Percentiles rank a stretch among this genome's conserved stretches.
Conservation (phyloP, 2,329 filamentous ascomycete genomes). For the Venturia oleaginea region DNA sequence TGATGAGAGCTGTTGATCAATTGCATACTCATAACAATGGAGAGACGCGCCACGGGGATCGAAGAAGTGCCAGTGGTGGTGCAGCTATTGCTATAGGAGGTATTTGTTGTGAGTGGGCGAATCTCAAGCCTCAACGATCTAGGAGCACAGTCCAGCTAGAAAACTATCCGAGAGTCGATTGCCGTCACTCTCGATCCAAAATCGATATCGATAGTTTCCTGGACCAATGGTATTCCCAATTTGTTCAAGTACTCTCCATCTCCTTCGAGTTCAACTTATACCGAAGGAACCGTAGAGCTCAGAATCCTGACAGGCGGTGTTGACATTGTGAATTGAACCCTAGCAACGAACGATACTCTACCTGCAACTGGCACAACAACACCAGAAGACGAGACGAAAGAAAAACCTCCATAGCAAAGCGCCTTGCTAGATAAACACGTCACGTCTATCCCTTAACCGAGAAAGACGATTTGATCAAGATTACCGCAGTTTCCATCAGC, state of each 20-base stretch:
- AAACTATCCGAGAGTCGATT: neutral
- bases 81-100: neutral
- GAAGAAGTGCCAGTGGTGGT: neutral
- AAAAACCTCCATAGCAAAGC: neutral
- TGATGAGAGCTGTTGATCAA: neutral
- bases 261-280: too few species aligned
- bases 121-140: too few species aligned
- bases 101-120: neutral
- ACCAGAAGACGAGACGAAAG: neutral
- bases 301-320: too few species aligned
- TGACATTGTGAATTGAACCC: too few species aligned
- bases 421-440: neutral
- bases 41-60: constrained; percentile 8
- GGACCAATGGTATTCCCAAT: too few species aligned
- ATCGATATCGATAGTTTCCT: too few species aligned
- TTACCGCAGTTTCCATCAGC: neutral
- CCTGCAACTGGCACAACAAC: neutral
- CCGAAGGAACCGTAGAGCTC: too few species aligned
- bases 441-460: neutral
- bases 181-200: too few species aligned
- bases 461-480: neutral
- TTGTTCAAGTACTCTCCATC: too few species aligned
- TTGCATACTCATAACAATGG: constrained; percentile 13
- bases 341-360: neutral
- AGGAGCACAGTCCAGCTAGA: neutral